These are phyloP conservation scores for Boletus tylopilopsis DNA, from an alignment of 768 basidiomycete species.

Conservation along the genomic window DNA sequence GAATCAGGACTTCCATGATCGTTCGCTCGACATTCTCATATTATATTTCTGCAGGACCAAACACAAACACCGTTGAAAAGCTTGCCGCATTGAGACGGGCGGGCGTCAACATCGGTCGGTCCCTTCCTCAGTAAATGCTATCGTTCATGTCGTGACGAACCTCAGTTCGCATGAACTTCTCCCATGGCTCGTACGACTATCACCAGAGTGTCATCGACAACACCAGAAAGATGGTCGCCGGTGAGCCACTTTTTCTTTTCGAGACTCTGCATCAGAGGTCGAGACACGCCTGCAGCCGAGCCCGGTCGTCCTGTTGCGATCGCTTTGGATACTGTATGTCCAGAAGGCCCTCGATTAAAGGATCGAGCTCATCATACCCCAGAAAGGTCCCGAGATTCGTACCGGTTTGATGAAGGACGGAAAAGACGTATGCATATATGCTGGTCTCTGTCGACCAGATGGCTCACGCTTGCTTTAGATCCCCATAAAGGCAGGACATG, in stretches of 20 bases:
- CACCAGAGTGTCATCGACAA: slow-evolving; percentile 99
- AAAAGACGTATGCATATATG: slow-evolving; percentile 64
- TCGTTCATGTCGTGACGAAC: slow-evolving; percentile 7
- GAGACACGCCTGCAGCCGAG: slow-evolving; percentile 35
- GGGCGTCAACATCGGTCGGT: slow-evolving; percentile 96
- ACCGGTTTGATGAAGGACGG: slow-evolving; percentile 89
- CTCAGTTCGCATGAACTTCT: slow-evolving; percentile 99
- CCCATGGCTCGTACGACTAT: slow-evolving; percentile 97
- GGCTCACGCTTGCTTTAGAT: slow-evolving; percentile 43
- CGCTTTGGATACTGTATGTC: slow-evolving; percentile 89
- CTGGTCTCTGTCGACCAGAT: not conserved
- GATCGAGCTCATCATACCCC: slow-evolving; percentile 5
- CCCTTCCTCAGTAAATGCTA: not conserved
- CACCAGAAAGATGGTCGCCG: slow-evolving; percentile 77
- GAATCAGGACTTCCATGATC: slow-evolving; percentile 15
- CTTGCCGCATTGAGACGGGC: slow-evolving; percentile 80
- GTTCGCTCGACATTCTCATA: slow-evolving; percentile 3
- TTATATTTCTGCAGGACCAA: slow-evolving; percentile 73
- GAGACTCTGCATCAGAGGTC: not conserved
- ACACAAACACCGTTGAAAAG: slow-evolving; percentile 89
- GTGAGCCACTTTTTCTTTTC: slow-evolving; percentile 39
- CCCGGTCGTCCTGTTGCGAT: slow-evolving; percentile 93
- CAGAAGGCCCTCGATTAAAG: not conserved
- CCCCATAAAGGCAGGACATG: slow-evolving; percentile 85
- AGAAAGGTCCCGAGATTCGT: slow-evolving; percentile 99